Evolutionary conservation across 805 yeast genomes (phyloP).

Genomic region (Myxozyma udenii): DNA sequence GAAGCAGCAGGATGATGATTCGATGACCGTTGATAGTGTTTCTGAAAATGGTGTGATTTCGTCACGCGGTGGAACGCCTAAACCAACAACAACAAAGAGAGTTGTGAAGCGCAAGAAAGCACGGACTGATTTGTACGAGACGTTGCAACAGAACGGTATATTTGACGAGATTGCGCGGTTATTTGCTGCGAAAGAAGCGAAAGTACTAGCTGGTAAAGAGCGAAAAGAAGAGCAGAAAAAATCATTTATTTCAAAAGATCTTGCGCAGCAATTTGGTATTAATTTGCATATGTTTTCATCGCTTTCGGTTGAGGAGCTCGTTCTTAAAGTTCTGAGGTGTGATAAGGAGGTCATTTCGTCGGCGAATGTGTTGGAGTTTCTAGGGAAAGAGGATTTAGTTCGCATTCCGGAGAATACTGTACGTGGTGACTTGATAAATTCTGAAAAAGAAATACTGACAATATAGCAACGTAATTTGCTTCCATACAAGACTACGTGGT

Average conservation of each 20-base stretch:
- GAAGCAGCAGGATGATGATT: not conserved
- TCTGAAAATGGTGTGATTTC: no score
- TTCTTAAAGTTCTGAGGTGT: constrained; percentile 70
- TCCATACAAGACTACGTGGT: constrained; percentile 78
- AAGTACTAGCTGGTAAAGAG: constrained; percentile 43
- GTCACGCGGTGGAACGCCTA: not conserved
- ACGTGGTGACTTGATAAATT: not conserved
- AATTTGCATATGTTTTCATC: constrained; percentile 75
- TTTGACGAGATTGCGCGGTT: constrained; percentile 78
- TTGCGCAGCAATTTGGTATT: constrained; percentile 93
- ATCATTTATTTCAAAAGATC: constrained; percentile 72
- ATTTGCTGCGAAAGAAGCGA: constrained; percentile 76
- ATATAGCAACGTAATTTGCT: constrained; percentile 59
- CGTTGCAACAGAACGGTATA: constrained; percentile 71
- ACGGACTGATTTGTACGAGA: constrained; percentile 59
- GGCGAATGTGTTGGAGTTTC: constrained; percentile 76
- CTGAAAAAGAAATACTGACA: no score
- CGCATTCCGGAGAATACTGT: constrained; percentile 66
- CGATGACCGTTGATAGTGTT: no score
- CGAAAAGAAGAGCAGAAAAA: constrained; percentile 53
- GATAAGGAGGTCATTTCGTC: constrained; percentile 67
- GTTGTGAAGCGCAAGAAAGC: constrained; percentile 35
- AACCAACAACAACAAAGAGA: constrained; percentile 24
- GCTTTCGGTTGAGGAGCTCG: constrained; percentile 60
- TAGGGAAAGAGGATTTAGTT: constrained; percentile 67